Conservation (phyloP, 108 stramenopile genomes). For the Discostella pseudostelligera region DNA sequence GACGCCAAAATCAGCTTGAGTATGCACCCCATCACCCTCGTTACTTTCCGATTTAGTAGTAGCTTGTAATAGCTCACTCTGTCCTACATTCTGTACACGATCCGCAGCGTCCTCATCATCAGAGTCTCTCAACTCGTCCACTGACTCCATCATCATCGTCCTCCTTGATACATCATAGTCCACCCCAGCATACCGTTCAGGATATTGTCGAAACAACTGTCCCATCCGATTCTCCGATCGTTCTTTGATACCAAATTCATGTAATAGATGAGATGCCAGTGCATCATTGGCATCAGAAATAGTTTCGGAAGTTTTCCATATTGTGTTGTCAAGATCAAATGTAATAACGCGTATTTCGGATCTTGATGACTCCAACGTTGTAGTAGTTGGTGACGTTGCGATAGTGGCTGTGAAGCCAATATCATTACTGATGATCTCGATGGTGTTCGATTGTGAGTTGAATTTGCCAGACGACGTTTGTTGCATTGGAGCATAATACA, state of each 20-base stretch:
- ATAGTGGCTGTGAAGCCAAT: not conserved
- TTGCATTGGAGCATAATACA: constrained; percentile 32
- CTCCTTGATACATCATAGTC: not conserved
- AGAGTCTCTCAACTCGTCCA: not conserved
- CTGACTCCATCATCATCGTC: not conserved
- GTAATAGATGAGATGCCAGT: constrained; percentile 48
- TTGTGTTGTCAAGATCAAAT: constrained; percentile 86
- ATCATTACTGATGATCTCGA: not conserved
- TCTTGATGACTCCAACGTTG: constrained; percentile 3
- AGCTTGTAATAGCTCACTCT: constrained; percentile 4
- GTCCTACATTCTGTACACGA: constrained; percentile 20
- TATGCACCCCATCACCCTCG: constrained; percentile 43
- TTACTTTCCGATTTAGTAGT: not conserved
- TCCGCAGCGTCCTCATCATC: constrained; percentile 3
- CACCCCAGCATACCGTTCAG: constrained; percentile 23
- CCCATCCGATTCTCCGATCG: constrained; percentile 74
- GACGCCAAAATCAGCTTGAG: constrained; percentile 54
- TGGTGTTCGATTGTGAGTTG: too few relatives aligned
- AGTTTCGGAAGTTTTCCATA: constrained; percentile 76
- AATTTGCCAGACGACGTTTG: too few relatives aligned
- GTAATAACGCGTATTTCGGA: constrained; percentile 64
- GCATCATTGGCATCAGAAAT: constrained; percentile 77
- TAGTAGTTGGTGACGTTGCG: not conserved
- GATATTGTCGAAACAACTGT: constrained; percentile 46
- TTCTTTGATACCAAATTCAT: constrained; percentile 39